Evolutionary conservation across 2,329 filamentous ascomycete species (phyloP).

Genomic region (Diaporthe longicolla): DNA sequence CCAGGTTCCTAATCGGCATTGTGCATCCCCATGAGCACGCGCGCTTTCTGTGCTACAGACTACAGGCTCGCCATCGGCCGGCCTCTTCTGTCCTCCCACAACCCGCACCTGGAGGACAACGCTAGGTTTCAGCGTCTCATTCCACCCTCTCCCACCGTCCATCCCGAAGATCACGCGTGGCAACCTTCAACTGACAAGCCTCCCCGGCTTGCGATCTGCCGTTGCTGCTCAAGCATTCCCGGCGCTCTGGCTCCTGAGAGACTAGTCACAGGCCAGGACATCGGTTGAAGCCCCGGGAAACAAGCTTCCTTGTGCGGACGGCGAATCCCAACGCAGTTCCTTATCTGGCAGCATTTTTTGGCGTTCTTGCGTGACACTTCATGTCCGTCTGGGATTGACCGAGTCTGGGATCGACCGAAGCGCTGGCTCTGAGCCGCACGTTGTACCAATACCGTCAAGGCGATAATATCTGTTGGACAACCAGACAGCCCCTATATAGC

Average conservation of each 20-base stretch:
- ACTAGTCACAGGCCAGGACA: constrained; percentile 22
- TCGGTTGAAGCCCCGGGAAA: constrained; percentile 38
- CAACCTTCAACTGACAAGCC: constrained; percentile 16
- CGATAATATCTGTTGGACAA: constrained; percentile 23
- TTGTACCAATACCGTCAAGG: constrained; percentile 40
- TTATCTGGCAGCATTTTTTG: constrained; percentile 42
- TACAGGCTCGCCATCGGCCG: constrained; percentile 16
- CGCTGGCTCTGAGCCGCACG: constrained; percentile 11
- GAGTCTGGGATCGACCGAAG: constrained; percentile 43
- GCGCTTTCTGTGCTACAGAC: constrained; percentile 9
- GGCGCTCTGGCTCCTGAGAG: constrained; percentile 23
- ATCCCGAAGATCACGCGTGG: constrained; percentile 18
- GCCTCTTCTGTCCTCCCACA: constrained; percentile 3
- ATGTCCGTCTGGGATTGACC: constrained; percentile 46
- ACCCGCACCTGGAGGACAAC: constrained; percentile 14
- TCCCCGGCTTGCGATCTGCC: constrained; percentile 18
- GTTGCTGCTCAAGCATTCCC: constrained; percentile 12
- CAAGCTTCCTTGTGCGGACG: constrained; percentile 19
- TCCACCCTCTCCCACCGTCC: neutral
- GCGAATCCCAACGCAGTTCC: constrained; percentile 43
- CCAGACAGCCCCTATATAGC: constrained; percentile 47
- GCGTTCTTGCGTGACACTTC: constrained; percentile 42
- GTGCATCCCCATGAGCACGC: constrained; percentile 31
- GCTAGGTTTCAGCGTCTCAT: constrained; percentile 33
- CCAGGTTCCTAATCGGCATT: constrained; percentile 19